Evolutionary conservation across 2,329 filamentous ascomycete species (phyloP).

Genomic region (Nectriaceae sp.): DNA sequence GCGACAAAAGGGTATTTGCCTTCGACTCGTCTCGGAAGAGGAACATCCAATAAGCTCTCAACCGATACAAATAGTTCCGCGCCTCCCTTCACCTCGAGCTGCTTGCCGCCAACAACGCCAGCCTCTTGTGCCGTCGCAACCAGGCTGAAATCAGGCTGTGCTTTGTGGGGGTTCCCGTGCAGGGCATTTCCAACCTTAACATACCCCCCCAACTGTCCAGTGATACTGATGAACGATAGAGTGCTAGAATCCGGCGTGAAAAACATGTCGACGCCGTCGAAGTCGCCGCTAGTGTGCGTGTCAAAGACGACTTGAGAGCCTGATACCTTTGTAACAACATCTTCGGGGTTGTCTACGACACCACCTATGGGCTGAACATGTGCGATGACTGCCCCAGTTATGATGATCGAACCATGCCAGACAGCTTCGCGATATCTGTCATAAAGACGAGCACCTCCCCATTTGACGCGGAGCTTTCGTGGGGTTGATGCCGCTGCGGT

Average conservation of each 20-base stretch:
- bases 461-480: constrained; percentile 28
- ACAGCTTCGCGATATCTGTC: constrained; percentile 36
- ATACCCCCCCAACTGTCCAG: constrained; percentile 29
- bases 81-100: constrained; percentile 21
- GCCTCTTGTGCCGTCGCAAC: constrained; percentile 13
- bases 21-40: constrained; percentile 22
- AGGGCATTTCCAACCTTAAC: constrained; percentile 33
- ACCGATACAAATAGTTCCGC: constrained; percentile 27
- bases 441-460: constrained; percentile 35
- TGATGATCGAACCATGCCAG: constrained; percentile 31
- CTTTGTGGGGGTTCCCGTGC: constrained; percentile 29
- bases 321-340: constrained; percentile 11
- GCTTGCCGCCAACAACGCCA: constrained; percentile 14
- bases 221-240: constrained; percentile 18
- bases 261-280: constrained; percentile 30
- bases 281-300: constrained; percentile 32
- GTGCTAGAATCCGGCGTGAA: constrained; percentile 4
- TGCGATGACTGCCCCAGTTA: constrained; percentile 18
- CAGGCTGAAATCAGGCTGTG: constrained; percentile 25
- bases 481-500: neutral
- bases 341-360: constrained; percentile 24
- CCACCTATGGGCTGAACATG: constrained; percentile 27
- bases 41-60: constrained; percentile 20
- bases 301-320: constrained; percentile 21
- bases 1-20: constrained; percentile 11